Evolutionary conservation across 2,329 filamentous ascomycete species (phyloP), one percentile per base, ranked within the genome.

Genomic region (Neofusicoccum ribis): DNA sequence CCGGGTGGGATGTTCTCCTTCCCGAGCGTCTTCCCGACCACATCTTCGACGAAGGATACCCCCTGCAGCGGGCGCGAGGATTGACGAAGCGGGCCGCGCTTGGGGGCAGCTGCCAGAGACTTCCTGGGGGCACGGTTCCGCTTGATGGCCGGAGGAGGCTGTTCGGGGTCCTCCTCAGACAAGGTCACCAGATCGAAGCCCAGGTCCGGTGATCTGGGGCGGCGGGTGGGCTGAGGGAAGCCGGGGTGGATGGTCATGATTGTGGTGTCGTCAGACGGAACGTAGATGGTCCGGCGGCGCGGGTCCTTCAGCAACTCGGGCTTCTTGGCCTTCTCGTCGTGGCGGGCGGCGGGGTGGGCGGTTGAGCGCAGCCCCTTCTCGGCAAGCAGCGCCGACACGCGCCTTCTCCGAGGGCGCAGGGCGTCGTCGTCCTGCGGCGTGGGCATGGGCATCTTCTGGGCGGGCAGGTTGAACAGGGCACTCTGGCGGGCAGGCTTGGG

Each of bases 1-100:
- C 81, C 82, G 0, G 86, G 87, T 14, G 86, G 86, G 5, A 88
- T 71, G 67, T 89, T 89, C 72, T 89, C 87, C 69, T 89, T 89
- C 5, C 87, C 87, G 4, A 81, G 81, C 39, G 84, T 84, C 56
- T 80, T 80, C 27, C 85, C 86, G 66, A 78, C 70, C n/a, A 83
- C 71, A 69, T 87, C 83, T 49, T 77, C 70, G 17, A 74, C 72
- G 46, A 77, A 74, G 4, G 76, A 75, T 7, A 73, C 70, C 52
- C 79, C 79, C 68, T 84, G 83, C 6, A 75, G 66, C 61, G 76
- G 65, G 64, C 64, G 65, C 31, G 71, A 71, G 12, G 74, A 79
- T 44, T 80, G 77, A 41, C 82, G 81, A 59, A 88, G 72, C 3
- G 86, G 84, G 17, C 76, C 78, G 47, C 83, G 79, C 70, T 80